phyloP scores from a whole-genome alignment of 2,329 filamentous ascomycete genomes.

The Graphilbum ipis-grandicollis region DNA sequence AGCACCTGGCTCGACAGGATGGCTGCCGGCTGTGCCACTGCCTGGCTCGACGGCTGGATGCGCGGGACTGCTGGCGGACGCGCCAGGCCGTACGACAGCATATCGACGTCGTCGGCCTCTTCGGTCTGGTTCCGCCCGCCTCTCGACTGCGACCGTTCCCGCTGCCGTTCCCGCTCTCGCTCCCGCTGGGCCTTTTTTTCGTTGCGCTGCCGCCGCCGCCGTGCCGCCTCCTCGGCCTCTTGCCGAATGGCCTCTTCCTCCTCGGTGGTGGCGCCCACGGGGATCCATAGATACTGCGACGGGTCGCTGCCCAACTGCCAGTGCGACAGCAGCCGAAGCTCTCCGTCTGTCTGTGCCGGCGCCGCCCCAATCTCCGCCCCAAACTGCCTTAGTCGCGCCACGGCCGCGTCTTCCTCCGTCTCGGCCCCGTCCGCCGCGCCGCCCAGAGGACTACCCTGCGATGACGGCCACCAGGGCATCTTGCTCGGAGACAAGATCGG shows the following conservation, averaged over 20 bases:
- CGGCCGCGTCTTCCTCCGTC: conserved; percentile 11
- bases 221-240: conserved; percentile 10
- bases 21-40: background rate
- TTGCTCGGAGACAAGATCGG: background rate
- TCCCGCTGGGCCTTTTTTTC: conserved; percentile 12
- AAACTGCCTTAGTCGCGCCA: conserved; percentile 18
- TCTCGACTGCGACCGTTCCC: background rate
- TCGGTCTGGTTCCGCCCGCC: background rate
- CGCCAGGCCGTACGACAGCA: background rate
- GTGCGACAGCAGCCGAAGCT: conserved; percentile 15
- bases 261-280: conserved; percentile 3
- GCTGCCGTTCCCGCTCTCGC: conserved; percentile 7
- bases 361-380: conserved; percentile 14
- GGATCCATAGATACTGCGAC: conserved; percentile 14
- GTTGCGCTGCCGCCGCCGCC: conserved; percentile 11
- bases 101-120: no score
- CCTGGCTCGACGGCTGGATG: conserved; percentile 15
- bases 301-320: conserved; percentile 20
- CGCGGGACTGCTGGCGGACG: background rate
- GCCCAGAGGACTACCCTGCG: conserved; percentile 1
- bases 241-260: conserved; percentile 4
- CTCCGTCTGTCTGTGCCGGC: conserved; percentile 10
- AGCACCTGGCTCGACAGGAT: conserved; percentile 1
- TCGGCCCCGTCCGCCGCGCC: conserved; percentile 5
- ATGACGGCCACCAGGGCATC: conserved; percentile 4